Evolutionary conservation across 2,329 filamentous ascomycete genomes (phyloP).

Genomic region (Boeremia lycopersici): DNA sequence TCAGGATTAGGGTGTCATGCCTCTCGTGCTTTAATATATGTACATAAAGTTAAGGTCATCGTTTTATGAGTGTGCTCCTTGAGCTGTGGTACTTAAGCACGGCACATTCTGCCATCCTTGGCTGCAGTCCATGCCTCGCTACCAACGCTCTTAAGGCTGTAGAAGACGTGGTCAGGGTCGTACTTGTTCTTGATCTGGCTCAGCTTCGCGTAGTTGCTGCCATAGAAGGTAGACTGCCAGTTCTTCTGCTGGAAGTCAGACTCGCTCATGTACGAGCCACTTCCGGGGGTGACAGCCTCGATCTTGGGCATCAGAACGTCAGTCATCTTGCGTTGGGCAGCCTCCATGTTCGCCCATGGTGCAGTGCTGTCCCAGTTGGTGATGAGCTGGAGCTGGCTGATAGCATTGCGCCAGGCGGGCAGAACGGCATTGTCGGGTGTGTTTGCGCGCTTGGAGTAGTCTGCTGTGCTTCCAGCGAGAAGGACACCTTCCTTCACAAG

Average conservation of each 20-base stretch:
- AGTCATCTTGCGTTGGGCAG: slow-evolving; percentile 22
- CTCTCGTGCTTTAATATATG: background rate
- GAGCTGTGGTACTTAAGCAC: background rate
- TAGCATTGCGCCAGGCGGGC: slow-evolving; percentile 31
- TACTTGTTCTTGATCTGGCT: slow-evolving; percentile 31
- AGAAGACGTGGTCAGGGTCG: slow-evolving; percentile 29
- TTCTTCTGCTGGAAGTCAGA: slow-evolving; percentile 33
- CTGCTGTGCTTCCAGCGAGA: slow-evolving; percentile 23
- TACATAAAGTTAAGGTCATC: background rate
- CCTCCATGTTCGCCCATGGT: slow-evolving; percentile 17
- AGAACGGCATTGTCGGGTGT: slow-evolving; percentile 28
- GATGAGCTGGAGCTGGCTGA: slow-evolving; percentile 28
- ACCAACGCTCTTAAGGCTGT: slow-evolving; percentile 25
- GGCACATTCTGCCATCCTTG: slow-evolving; percentile 20
- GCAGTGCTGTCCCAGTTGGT: slow-evolving; percentile 28
- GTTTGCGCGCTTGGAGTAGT: slow-evolving; percentile 21
- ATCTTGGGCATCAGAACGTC: slow-evolving; percentile 33
- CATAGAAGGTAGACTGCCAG: slow-evolving; percentile 34
- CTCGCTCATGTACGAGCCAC: slow-evolving; percentile 40
- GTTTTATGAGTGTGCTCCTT: too few relatives aligned
- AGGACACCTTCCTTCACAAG: slow-evolving; percentile 23
- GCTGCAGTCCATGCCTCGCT: slow-evolving; percentile 25
- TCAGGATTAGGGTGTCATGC: too few relatives aligned
- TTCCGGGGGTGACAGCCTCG: slow-evolving; percentile 26
- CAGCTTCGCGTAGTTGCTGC: slow-evolving; percentile 63